Percentiles rank a stretch among this genome's conserved stretches.
These are phyloP conservation scores for Candida pseudoglaebosa DNA, from an alignment of 805 yeast genomes.

Conservation along the genomic window DNA sequence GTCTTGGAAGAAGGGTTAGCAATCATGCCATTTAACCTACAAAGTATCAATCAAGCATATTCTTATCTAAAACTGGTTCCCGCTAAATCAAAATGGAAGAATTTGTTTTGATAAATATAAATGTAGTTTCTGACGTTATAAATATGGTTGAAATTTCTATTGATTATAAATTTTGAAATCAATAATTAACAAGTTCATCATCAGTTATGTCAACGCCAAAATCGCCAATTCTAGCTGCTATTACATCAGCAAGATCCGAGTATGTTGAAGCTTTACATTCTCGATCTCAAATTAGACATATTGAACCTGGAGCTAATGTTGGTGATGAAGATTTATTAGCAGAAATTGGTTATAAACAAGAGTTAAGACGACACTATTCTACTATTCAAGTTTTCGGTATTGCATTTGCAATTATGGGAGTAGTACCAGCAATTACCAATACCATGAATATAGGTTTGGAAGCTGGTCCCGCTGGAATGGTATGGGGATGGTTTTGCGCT, in stretches of 20 bases:
- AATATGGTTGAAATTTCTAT: too few relatives aligned
- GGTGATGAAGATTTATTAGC: slow-evolving; percentile 30
- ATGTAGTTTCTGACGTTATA: too few relatives aligned
- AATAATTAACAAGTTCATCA: too few relatives aligned
- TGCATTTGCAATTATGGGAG: slow-evolving; percentile 66
- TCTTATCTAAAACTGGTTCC: too few relatives aligned
- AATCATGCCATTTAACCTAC: too few relatives aligned
- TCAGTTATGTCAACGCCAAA: too few relatives aligned
- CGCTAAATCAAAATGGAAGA: too few relatives aligned
- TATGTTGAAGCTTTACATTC: slow-evolving; percentile 1
- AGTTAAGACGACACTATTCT: slow-evolving; percentile 54
- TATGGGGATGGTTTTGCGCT: slow-evolving; percentile 70
- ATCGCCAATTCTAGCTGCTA: background rate
- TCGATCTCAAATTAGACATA: slow-evolving; percentile 19
- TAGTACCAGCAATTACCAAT: slow-evolving; percentile 59
- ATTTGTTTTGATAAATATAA: too few relatives aligned
- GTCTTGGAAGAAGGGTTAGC: too few relatives aligned
- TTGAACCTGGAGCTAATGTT: too few relatives aligned
- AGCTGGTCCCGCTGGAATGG: slow-evolving; percentile 58
- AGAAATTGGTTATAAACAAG: slow-evolving; percentile 67
- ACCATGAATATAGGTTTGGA: slow-evolving; percentile 46
- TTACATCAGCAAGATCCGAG: background rate
- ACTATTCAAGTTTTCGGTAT: slow-evolving; percentile 63
- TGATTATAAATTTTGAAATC: too few relatives aligned
- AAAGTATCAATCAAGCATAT: too few relatives aligned